These are phyloP conservation scores for Hortiboletus flavorubellus DNA, from an alignment of 768 basidiomycete species.

Conservation along the genomic window DNA sequence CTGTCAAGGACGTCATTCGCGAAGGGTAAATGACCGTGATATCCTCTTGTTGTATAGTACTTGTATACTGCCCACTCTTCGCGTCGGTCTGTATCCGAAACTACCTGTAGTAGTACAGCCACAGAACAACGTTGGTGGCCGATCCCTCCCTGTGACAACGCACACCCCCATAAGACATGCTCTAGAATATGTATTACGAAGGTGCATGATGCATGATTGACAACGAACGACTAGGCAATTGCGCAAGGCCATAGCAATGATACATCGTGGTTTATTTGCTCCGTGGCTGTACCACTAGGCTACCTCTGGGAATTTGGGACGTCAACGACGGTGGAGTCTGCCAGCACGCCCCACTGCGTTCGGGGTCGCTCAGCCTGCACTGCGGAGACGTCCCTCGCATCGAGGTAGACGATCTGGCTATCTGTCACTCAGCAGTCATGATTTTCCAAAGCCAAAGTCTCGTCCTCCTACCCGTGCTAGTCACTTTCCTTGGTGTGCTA, in stretches of 20 bases:
- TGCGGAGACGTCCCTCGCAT: slow-evolving; percentile 9
- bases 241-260: no score
- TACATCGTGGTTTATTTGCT: not conserved
- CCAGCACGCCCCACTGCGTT: slow-evolving; percentile 2
- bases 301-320: not conserved
- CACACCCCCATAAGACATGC: no score
- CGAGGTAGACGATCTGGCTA: slow-evolving; percentile 4
- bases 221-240: no score
- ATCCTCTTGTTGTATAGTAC: not conserved
- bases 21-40: slow-evolving; percentile 27
- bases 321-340: not conserved
- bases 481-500: slow-evolving; percentile 4
- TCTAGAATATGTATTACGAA: no score
- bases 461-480: slow-evolving; percentile 3
- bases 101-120: no score
- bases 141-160: no score
- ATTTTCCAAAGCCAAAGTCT: not conserved
- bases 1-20: slow-evolving; percentile 64
- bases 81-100: not conserved
- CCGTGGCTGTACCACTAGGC: not conserved
- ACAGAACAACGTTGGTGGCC: no score
- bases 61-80: not conserved
- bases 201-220: no score
- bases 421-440: slow-evolving; percentile 13
- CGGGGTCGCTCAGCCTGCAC: slow-evolving; percentile 1